Base-by-base conservation (phyloP, 1,284 basidiomycete species). In the Ganoderma sinense region DNA sequence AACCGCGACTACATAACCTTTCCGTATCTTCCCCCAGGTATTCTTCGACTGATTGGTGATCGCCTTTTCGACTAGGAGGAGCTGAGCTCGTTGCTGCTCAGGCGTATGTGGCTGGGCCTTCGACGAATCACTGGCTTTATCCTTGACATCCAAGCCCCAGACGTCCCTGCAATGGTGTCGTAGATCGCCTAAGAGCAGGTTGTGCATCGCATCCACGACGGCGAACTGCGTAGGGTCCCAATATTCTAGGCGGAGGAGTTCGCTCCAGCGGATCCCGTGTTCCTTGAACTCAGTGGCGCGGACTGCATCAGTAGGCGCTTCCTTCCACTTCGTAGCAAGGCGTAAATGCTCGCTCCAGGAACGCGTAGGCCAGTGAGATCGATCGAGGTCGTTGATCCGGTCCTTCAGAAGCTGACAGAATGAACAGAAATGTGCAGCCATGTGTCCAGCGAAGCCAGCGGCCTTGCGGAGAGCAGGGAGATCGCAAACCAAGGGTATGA, bases 211-310 rank as follows among this genome's bases (percentile, higher is more conserved):
- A 41, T 64, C 62, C 13, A 64, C 62, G n/a, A 69, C 68, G 77
- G 78, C 18, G 61, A 53, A 64, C 10, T 33, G 45, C 5, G 78
- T 71, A 1, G 80, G 83, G 70, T 84, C 77, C 80, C 80, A 84
- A 64, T 84, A 85, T 1, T 75, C 74, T 4, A 84, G 75, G 10
- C 70, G 62, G 65, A 80, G 78, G 1, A 85, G 73, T 43, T 78
- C 74, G 5, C 79, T 80, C 80, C 80, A 85, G 0, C 78, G 75
- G 2, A 84, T 70, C 1, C 82, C 79, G 59, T 79, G 39, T 10
- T 69, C 31, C 45, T 77, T 70, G 64, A 78, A 78, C 16, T 79
- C 66, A 6, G 45, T 43, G 10, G 78, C 63, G 29, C 74, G 69
- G 26, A 72, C 71, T 31, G 43, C 40, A 7, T 73, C 65, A 0